Evolutionary conservation across 495 filamentous ascomycete species (phyloP).

Genomic region (Penicillium verhagenii): DNA sequence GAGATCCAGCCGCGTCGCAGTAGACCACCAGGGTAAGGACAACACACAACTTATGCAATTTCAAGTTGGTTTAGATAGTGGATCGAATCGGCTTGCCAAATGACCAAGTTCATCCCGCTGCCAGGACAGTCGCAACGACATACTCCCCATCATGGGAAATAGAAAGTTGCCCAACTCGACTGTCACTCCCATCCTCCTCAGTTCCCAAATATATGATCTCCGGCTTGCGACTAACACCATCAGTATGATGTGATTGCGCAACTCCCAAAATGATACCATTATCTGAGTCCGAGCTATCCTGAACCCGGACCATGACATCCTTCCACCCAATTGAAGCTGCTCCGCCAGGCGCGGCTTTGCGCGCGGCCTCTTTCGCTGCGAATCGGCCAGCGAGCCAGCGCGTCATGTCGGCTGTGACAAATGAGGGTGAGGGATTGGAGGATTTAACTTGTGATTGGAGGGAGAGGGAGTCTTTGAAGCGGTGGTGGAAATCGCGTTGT

Average conservation of each 20-base stretch:
- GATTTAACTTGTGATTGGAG: constrained; percentile 7
- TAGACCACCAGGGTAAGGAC: too few species aligned
- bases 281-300: constrained; percentile 13
- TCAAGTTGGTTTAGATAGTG: too few species aligned
- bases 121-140: constrained; percentile 54
- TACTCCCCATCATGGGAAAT: constrained; percentile 64
- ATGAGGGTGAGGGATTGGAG: not conserved
- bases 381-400: constrained; percentile 51
- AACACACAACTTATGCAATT: too few species aligned
- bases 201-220: constrained; percentile 40
- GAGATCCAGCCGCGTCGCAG: not conserved
- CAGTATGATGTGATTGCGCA: not conserved
- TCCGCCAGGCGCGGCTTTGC: constrained; percentile 44
- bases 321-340: constrained; percentile 42
- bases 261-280: not conserved
- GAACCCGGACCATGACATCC: constrained; percentile 38
- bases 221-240: constrained; percentile 31
- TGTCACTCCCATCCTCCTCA: constrained; percentile 18
- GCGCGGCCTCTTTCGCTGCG: constrained; percentile 49
- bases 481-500: constrained; percentile 38
- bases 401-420: constrained; percentile 37
- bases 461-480: constrained; percentile 29
- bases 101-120: constrained; percentile 38
- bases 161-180: constrained; percentile 40
- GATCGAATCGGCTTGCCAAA: too few species aligned